Evolutionary conservation across 495 filamentous ascomycete genomes (phyloP).

Genomic region (Aspergillus hancockii): DNA sequence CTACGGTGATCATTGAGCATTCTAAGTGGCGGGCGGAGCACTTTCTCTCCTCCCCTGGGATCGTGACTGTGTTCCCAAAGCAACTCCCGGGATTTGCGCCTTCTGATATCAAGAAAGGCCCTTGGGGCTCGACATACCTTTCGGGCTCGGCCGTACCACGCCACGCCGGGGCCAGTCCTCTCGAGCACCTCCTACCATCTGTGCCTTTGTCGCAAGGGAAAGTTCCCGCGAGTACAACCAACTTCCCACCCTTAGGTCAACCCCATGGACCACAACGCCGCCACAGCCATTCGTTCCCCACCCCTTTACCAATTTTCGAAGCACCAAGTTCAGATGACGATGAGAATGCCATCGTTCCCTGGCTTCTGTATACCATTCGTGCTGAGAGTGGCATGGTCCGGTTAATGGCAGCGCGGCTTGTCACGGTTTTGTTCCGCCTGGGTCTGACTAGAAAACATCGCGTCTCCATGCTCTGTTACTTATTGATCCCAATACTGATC

Average conservation of each 20-base stretch:
- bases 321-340: conserved; percentile 56
- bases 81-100: conserved; percentile 44
- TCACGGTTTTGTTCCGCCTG: conserved; percentile 73
- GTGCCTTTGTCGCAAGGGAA: conserved; percentile 37
- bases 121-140: conserved; percentile 48
- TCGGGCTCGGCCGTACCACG: conserved; percentile 47
- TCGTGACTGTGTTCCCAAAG: conserved; percentile 69
- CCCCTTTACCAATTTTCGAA: conserved; percentile 37
- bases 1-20: conserved; percentile 74
- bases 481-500: conserved; percentile 73
- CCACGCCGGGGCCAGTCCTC: conserved; percentile 45
- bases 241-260: conserved; percentile 61
- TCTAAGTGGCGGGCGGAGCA: conserved; percentile 77
- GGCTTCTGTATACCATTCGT: conserved; percentile 74
- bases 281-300: conserved; percentile 41
- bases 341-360: conserved; percentile 79
- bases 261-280: conserved; percentile 42
- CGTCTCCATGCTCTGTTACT: conserved; percentile 60
- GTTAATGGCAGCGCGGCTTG: conserved; percentile 75
- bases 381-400: conserved; percentile 62
- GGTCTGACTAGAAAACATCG: conserved; percentile 64
- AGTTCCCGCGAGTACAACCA: conserved; percentile 33
- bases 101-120: conserved; percentile 46
- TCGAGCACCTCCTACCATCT: conserved; percentile 64
- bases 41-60: conserved; percentile 75